Evolutionary conservation across 345 rosid species (phyloP), one percentile per base, ranked within the genome.

Genomic region (Salix exigua): DNA sequence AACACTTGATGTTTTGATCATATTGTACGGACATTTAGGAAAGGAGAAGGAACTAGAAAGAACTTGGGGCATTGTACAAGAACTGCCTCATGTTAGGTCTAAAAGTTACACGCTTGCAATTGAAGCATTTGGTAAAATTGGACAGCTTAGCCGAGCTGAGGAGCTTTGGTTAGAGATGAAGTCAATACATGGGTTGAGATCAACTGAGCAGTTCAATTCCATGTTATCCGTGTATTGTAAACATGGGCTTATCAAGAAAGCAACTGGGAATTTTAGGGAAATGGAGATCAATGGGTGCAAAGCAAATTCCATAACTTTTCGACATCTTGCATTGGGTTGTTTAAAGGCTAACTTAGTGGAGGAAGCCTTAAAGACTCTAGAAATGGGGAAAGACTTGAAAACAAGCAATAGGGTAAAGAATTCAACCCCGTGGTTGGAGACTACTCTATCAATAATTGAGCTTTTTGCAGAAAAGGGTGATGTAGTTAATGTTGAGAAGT

Each of bases 361-460:
- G 14, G 94, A 91, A 89, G 88, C 94, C 72, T 74, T 89, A 72
- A 96, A 87, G 74, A 90, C 94, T 75, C 83, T 95, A 2, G 91
- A 86, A 17, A 78, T 79, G 89, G 92, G 93, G 10, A 77, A 50
- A 68, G 78, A 75, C 61, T 53, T 89, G 75, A 80, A 64, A 62
- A 86, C 88, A 1, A 91, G 86, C 83, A 86, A 75, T 35, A 89
- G 68, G 28, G 84, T 93, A 7, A 89, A 84, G 80, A 82, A 82
- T 81, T 93, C 98, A 19, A 88, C 88, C 9, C 98, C 94, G 0
- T 93, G 98, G 99, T 81, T 96, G 80, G 99, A 93, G 87, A 90
- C 93, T 50, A 95, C 93, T 5, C 81, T 91, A 21, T 88, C 88
- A 46, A 88, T 93, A 21, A 77, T 96, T 1, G 94, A 95, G 46